A percentile compares a stretch with the other conserved stretches of the same genome.
Evolutionary conservation across 2,329 filamentous ascomycete species (phyloP).

Genomic region (Plenodomus tracheiphilus): DNA sequence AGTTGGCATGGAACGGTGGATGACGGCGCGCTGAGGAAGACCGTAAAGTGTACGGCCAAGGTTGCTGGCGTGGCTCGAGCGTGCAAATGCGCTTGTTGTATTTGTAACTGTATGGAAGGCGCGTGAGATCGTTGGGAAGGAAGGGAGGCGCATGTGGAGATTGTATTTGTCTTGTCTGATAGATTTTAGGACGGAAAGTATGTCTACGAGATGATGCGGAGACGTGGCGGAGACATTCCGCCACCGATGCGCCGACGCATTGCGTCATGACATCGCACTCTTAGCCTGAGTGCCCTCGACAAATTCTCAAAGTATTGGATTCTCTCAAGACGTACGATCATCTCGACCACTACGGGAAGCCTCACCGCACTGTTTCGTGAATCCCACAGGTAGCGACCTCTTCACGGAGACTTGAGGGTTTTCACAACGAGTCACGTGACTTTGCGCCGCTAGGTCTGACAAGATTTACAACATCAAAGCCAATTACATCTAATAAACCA

Average conservation of each 20-base stretch:
- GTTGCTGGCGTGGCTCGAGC: conserved; percentile 42
- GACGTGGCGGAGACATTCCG: conserved; percentile 31
- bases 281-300: no score
- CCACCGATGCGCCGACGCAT: conserved; percentile 24
- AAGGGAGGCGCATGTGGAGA: conserved; percentile 53
- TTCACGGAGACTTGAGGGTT: no score
- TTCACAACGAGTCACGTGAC: no score
- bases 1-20: conserved; percentile 65
- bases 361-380: no score
- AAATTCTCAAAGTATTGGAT: no score
- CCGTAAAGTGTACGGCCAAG: conserved; percentile 37
- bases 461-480: no score
- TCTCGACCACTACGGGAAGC: no score
- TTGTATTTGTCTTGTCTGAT: conserved; percentile 5
- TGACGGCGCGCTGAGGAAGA: conserved; percentile 29
- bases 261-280: conserved; percentile 28
- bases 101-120: conserved; percentile 53
- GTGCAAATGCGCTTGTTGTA: conserved; percentile 41
- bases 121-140: conserved; percentile 52
- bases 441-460: no score
- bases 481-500: no score
- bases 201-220: conserved; percentile 18
- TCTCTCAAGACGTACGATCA: no score
- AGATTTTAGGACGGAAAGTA: conserved; percentile 5
- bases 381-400: no score